Evolutionary conservation across 2,329 filamentous ascomycete genomes (phyloP), one percentile per base, ranked within the genome.

Genomic region (Leptoxyphium fumago): DNA sequence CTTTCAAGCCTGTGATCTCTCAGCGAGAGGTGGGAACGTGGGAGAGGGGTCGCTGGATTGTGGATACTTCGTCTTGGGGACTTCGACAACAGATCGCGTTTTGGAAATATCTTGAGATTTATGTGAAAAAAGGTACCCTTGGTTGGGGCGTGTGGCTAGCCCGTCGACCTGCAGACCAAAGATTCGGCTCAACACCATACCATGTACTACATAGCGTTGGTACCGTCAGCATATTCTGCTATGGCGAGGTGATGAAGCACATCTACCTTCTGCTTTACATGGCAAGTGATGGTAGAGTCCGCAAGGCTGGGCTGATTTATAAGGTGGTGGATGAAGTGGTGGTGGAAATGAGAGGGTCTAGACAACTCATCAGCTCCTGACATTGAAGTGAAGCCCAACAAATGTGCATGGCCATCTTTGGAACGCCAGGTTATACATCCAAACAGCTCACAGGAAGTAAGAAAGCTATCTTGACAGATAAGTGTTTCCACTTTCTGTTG

Each of bases 11-110:
- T 13, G 38, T 50, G 2, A 48, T 40, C 5, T 48, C 74, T 42
- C 62, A 63, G 1, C 68, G 80, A 3, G 56, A 61, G 0, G 62
- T 82, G 1, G 62, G 70, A 2, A 62, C 64, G 0, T 73, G 81
- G 32, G 86, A 94, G 59, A 72, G 88, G 13, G 88, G 87, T 0
- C 78, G 83, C 61, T 95, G 88, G 88, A 60, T 69, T 2, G 54
- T 94, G 4, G 66, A 78, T 49, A 78, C 73, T 50, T 56, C 62
- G 0, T 42, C 52, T 1, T 86, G 81, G 81, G 56, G 64, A 0
- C 43, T 56, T 0, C 59, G 62, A 0, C 54, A 70, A 3, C 72
- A 74, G 41, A 58, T 66, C 13, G 64, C 69, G 2, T 71, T 78
- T 7, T 88, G 83, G 82, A 60, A 63, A 0, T 78, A 73, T 42